Percentiles rank a stretch among this genome's conserved stretches.
Conservation (phyloP, 176 grass and related monocot genomes). For the Musa troglodytarum region DNA sequence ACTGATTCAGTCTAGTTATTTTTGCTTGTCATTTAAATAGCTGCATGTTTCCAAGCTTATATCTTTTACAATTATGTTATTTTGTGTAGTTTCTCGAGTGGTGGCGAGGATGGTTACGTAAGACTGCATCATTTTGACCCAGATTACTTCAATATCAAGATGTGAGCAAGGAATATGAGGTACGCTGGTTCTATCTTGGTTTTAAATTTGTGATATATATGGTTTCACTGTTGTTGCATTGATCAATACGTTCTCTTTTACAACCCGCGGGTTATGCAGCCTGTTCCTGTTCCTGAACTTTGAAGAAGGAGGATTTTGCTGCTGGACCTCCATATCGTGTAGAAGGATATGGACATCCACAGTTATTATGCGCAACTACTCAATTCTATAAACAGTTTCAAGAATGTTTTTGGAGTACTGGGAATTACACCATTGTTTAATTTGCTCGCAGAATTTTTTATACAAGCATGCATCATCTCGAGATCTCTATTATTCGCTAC, state of each 20-base stretch:
- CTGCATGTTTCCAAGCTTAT: conserved; percentile 6
- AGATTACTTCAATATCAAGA: conserved; percentile 75
- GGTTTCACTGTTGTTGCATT: background rate
- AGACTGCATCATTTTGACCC: conserved; percentile 81
- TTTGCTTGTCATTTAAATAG: background rate
- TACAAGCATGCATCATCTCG: too few species aligned
- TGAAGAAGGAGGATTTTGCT: too few species aligned
- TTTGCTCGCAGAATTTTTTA: too few species aligned
- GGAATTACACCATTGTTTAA: background rate
- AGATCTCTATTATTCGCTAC: background rate
- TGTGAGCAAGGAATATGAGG: conserved; percentile 19
- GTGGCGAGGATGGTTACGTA: conserved; percentile 94
- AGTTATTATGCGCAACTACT: too few species aligned
- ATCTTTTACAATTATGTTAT: background rate
- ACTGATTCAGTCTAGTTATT: background rate
- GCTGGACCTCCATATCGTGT: too few species aligned
- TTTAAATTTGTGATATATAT: background rate
- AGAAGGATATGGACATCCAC: too few species aligned
- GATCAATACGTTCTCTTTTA: background rate
- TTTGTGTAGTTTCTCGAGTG: conserved; percentile 51
- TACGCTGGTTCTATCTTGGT: background rate
- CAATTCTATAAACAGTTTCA: too few species aligned
- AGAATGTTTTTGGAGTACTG: background rate
- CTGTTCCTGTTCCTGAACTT: background rate
- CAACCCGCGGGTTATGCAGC: background rate